Percentiles rank a stretch among this genome's conserved stretches.
Conservation (phyloP, 108 stramenopile species). For the Pseudonitzschia multiseries region DNA sequence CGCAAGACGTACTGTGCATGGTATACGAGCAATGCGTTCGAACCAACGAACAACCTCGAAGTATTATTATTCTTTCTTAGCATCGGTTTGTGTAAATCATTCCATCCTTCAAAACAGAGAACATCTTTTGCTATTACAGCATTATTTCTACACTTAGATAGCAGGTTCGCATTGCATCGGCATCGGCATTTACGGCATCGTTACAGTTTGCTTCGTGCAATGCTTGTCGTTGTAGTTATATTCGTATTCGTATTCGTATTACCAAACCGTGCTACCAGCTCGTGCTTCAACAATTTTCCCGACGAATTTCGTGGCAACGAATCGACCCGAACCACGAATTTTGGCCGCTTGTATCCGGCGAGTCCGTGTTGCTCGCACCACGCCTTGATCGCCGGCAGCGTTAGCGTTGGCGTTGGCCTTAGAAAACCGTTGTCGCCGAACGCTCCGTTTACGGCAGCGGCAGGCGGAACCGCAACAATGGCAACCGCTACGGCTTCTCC, state of each 20-base stretch:
- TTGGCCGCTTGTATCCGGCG: conserved; percentile 75
- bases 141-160: too few species aligned
- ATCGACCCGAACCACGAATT: conserved; percentile 45
- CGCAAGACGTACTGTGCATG: too few species aligned
- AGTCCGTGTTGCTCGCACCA: conserved; percentile 58
- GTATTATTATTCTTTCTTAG: background rate
- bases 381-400: conserved; percentile 30
- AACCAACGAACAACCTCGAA: background rate
- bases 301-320: conserved; percentile 70
- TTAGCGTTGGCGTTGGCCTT: conserved; percentile 7
- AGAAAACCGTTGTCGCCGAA: too few species aligned
- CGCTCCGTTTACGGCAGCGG: too few species aligned
- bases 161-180: too few species aligned
- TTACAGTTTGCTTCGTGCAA: conserved; percentile 1
- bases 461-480: conserved; percentile 31
- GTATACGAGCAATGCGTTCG: background rate
- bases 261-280: conserved; percentile 27
- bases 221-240: conserved; percentile 20
- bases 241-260: conserved; percentile 14
- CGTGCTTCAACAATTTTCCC: conserved; percentile 73
- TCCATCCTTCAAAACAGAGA: background rate
- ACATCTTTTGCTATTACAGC: too few species aligned
- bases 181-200: background rate
- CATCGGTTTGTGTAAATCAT: too few species aligned
- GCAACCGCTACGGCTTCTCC: conserved; percentile 80